Evolutionary conservation across 2,329 filamentous ascomycete species (phyloP).

Genomic region (Ilyonectria robusta): DNA sequence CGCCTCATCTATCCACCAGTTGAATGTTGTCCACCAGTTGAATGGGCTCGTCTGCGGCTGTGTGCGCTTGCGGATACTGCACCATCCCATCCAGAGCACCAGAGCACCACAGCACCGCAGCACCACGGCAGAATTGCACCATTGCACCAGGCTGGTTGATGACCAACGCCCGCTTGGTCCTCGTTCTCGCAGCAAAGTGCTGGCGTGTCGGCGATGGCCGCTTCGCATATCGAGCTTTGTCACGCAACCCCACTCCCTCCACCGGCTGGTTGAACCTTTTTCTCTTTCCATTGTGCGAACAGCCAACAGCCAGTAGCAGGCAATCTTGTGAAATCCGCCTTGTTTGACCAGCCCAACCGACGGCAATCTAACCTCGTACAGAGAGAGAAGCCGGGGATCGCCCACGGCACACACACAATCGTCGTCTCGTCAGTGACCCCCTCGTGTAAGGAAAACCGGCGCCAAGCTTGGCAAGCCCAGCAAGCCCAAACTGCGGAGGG

Average conservation of each 20-base stretch:
- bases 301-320: neutral
- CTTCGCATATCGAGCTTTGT: constrained; percentile 12
- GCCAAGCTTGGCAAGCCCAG: constrained; percentile 17
- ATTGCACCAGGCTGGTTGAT: constrained; percentile 10
- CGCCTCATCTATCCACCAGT: constrained; percentile 7
- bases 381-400: neutral
- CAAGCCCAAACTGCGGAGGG: constrained; percentile 5
- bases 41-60: constrained; percentile 16
- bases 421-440: neutral
- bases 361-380: constrained; percentile 3
- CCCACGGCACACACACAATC: neutral
- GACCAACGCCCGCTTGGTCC: constrained; percentile 26
- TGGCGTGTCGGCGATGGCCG: constrained; percentile 28
- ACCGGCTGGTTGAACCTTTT: constrained; percentile 21
- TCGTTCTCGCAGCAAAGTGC: constrained; percentile 2
- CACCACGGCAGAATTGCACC: neutral
- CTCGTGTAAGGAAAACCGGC: constrained; percentile 1
- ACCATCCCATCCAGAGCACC: neutral
- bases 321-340: constrained; percentile 4
- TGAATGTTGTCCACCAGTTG: neutral
- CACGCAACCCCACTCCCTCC: constrained; percentile 20
- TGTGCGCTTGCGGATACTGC: constrained; percentile 5
- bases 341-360: neutral
- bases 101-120: too few relatives aligned
- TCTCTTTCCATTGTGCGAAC: neutral